Evolutionary conservation across 2,329 filamentous ascomycete genomes (phyloP).

Genomic region (Hypomyces rosellus): DNA sequence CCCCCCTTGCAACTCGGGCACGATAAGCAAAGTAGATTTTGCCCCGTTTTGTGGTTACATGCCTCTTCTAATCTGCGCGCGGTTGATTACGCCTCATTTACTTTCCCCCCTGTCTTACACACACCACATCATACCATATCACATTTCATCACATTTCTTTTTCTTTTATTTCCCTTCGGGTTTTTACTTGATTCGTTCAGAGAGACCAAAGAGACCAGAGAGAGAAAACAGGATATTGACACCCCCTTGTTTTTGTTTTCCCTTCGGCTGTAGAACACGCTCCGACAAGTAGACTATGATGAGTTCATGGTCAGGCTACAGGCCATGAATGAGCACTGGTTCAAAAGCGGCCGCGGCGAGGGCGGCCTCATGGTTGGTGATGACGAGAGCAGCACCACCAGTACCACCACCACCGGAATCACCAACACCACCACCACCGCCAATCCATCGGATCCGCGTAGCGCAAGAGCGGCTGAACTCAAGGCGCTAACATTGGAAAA

Average conservation of each 20-base stretch:
- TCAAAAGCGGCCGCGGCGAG: constrained; percentile 3
- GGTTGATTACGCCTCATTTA: too few relatives aligned
- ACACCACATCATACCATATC: too few relatives aligned
- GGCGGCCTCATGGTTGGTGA: neutral
- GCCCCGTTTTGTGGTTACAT: too few relatives aligned
- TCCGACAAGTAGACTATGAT: constrained; percentile 21
- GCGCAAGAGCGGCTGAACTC: constrained; percentile 16
- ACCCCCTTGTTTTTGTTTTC: neutral
- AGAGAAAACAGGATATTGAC: neutral
- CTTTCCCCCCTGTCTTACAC: too few relatives aligned
- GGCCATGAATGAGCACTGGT: constrained; percentile 16
- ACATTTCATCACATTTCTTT: too few relatives aligned
- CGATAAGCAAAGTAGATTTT: too few relatives aligned
- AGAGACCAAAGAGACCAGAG: neutral
- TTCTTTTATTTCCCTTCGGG: too few relatives aligned
- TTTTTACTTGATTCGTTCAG: neutral
- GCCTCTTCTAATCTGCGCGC: too few relatives aligned
- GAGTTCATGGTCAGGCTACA: constrained; percentile 16
- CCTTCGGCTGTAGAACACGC: constrained; percentile 14
- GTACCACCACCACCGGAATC: constrained; percentile 4
- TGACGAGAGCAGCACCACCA: neutral
- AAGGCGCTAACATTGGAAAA: constrained; percentile 17
- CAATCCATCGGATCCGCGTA: constrained; percentile 3
- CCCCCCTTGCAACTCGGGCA: too few relatives aligned
- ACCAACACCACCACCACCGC: constrained; percentile 1